Evolutionary conservation across 2,329 filamentous ascomycete genomes (phyloP), one percentile per base, ranked within the genome.

Genomic region (Sclerotinia nivalis): DNA sequence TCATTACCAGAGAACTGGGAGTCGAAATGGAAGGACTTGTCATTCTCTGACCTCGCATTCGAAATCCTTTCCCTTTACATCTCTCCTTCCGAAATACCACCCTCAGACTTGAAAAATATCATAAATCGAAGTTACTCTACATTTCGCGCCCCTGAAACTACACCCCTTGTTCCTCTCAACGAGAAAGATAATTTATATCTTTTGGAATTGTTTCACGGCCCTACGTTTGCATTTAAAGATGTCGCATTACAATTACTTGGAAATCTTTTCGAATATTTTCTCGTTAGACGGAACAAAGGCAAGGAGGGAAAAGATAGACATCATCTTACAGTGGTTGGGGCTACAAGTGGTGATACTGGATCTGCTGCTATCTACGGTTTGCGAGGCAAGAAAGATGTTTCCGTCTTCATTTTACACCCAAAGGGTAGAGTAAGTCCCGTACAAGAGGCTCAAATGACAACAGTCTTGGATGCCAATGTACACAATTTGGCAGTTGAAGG

Each of bases 381-480:
- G 68, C 85, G 94, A 65, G 93, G 94, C 68, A 98, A 98, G 88
- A 94, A 97, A 82, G 96, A 99, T 84, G 92, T 97, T 22, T 96
- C 93, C 0, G 92, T 98, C 67, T 96, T 97, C 83, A 98, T 99
- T 79, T 86, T 98, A 77, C 91, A 95, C 80, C 96, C 96, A 37
- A 92, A 96, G 80, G 95, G 93, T 72, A 91, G 93, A 74, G 91
- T 98, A 72, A 93, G 91, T 79, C 92, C 93, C 20, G 91, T 98
- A 70, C 96, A 98, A 81, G 93, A 98, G 81, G 91, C 92, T 6
- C 96, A 98, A 83, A 98, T 98, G 96, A 97, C 94, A 0, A 97
- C 95, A 0, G 92, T 96, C 40, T 84, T 93, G 54, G 96, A 98
- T 79, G 83, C 87, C 71, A 98, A 98, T 78, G 94, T 98, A 47